These are phyloP conservation scores for Eucalyptus shirleyi DNA, from an alignment of 345 rosid genomes.

Conservation along the genomic window DNA sequence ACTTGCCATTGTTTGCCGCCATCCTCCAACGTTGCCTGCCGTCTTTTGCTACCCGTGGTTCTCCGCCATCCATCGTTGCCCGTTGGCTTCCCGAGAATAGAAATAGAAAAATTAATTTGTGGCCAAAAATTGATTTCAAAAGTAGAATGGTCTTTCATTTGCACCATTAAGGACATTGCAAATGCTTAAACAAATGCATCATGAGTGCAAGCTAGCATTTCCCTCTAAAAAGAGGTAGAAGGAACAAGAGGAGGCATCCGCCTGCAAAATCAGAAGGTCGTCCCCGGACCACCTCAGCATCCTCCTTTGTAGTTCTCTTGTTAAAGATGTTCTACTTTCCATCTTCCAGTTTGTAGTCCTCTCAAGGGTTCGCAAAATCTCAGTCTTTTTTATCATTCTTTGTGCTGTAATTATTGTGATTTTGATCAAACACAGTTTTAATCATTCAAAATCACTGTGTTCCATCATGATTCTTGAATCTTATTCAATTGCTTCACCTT, in stretches of 20 bases:
- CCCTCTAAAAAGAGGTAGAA: neutral
- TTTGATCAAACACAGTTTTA: neutral
- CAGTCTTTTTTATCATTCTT: neutral
- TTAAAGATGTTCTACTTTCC: neutral
- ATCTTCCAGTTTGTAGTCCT: neutral
- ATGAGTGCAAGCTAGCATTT: neutral
- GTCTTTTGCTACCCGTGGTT: no score
- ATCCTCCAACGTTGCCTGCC: no score
- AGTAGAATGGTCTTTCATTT: neutral
- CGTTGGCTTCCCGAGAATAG: no score
- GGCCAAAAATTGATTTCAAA: no score
- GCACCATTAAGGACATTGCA: neutral
- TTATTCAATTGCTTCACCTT: neutral
- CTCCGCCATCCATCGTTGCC: no score
- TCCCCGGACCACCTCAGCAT: neutral
- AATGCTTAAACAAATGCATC: neutral
- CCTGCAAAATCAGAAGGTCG: neutral
- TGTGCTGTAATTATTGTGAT: neutral
- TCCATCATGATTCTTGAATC: neutral
- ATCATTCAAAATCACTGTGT: neutral
- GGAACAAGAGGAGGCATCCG: neutral
- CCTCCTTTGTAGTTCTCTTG: neutral
- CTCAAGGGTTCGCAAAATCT: neutral
- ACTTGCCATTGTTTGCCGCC: rapidly evolving
- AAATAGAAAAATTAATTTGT: no score